Evolutionary conservation across 2,329 filamentous ascomycete genomes (phyloP).

Genomic region (Sporothrix phasma): DNA sequence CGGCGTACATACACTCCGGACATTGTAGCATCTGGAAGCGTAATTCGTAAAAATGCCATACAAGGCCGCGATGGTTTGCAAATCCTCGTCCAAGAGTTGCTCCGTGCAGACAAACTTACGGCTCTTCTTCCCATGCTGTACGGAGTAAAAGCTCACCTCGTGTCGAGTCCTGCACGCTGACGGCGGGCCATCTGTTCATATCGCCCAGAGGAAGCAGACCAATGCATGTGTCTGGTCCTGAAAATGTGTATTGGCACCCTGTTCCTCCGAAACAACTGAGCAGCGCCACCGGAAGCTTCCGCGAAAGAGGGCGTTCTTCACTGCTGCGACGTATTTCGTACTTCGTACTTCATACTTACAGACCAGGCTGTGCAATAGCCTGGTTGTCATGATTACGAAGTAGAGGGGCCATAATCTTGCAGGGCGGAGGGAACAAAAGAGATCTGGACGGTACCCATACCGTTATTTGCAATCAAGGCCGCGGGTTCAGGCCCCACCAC

Average conservation of each 20-base stretch:
- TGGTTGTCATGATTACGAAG: not conserved
- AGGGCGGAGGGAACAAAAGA: not conserved
- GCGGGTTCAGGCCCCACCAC: no score
- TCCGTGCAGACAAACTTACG: not conserved
- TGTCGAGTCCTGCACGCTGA: slow-evolving; percentile 1
- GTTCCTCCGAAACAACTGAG: not conserved
- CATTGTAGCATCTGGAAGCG: no score
- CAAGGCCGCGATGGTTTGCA: no score
- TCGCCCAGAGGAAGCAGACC: not conserved
- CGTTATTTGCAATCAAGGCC: no score
- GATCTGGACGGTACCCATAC: no score
- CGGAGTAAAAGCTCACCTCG: not conserved
- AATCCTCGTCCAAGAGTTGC: not conserved
- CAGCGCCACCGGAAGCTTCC: not conserved
- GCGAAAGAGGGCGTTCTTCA: not conserved
- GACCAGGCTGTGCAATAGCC: not conserved
- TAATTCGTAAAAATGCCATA: no score
- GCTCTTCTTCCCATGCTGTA: not conserved
- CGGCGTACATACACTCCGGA: no score
- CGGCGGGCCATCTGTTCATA: not conserved
- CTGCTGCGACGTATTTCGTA: not conserved
- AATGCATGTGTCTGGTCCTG: not conserved
- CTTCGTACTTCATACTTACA: not conserved
- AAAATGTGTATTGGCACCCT: not conserved
- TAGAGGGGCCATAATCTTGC: not conserved